Conservation (phyloP, 1,284 basidiomycete species). For the Cryptococcus wingfieldii region DNA sequence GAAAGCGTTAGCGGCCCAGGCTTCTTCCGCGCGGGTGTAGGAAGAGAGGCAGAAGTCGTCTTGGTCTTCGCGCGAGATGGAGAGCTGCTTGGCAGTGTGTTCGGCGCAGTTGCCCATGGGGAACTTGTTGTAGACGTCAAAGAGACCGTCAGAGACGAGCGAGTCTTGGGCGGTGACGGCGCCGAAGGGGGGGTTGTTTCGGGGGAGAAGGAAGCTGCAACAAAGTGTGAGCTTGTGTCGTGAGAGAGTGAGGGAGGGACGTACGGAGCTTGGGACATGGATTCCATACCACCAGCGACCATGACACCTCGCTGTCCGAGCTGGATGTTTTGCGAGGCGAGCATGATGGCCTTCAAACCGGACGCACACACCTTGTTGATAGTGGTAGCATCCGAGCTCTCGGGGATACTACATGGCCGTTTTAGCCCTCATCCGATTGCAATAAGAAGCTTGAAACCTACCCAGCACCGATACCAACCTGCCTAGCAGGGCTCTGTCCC, state of each 20-base stretch:
- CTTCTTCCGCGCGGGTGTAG: conserved; percentile 84
- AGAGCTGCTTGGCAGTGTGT: conserved; percentile 73
- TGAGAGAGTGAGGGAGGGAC: conserved; percentile 37
- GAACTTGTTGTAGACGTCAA: conserved; percentile 92
- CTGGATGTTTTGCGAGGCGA: conserved; percentile 85
- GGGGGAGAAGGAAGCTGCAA: conserved; percentile 81
- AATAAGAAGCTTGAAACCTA: conserved; percentile 34
- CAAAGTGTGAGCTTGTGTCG: not conserved
- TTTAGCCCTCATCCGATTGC: not conserved
- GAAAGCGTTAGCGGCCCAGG: conserved; percentile 83
- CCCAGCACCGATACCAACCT: conserved; percentile 85
- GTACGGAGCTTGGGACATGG: conserved; percentile 93
- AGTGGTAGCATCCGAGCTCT: conserved; percentile 90
- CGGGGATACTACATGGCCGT: conserved; percentile 52
- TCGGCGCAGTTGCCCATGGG: conserved; percentile 97
- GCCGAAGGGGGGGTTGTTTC: conserved; percentile 81
- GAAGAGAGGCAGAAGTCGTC: conserved; percentile 91
- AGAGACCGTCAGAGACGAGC: conserved; percentile 87
- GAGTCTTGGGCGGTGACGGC: conserved; percentile 84
- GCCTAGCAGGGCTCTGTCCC: conserved; percentile 90
- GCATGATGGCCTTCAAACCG: conserved; percentile 90
- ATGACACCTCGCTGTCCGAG: conserved; percentile 75
- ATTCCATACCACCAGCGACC: conserved; percentile 94
- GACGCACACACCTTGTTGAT: conserved; percentile 99
- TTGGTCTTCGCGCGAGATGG: conserved; percentile 77